These are phyloP conservation scores for Talaromyces atroroseus DNA, from an alignment of 2,329 filamentous ascomycete species.

Conservation along the genomic window DNA sequence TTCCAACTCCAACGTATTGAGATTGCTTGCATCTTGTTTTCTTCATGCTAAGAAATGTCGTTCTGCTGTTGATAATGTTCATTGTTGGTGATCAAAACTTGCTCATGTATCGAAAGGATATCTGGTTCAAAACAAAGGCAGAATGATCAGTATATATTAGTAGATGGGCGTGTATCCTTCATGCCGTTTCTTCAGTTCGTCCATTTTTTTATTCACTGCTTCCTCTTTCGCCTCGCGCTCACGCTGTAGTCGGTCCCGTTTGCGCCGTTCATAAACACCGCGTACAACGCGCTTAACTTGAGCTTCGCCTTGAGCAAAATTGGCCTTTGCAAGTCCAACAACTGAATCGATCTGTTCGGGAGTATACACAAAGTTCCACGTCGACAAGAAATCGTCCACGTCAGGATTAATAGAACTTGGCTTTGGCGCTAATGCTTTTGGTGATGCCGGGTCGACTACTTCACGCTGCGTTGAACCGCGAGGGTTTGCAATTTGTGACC, in stretches of 20 bases:
- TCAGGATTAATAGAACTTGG: constrained; percentile 72
- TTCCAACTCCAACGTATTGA: too few species aligned
- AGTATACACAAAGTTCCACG: constrained; percentile 97
- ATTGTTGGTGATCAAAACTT: neutral
- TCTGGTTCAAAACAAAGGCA: too few species aligned
- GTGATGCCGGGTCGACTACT: neutral
- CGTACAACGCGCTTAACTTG: constrained; percentile 72
- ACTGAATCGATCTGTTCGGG: constrained; percentile 83
- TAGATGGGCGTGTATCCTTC: constrained; percentile 13
- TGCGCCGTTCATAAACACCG: constrained; percentile 92
- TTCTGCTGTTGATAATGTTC: too few species aligned
- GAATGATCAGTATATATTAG: neutral
- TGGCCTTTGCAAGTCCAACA: constrained; percentile 73
- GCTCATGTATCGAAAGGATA: neutral
- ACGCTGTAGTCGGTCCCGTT: constrained; percentile 44
- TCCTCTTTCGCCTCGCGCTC: constrained; percentile 18
- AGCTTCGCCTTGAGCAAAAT: constrained; percentile 76
- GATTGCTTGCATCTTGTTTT: too few species aligned
- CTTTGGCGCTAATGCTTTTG: constrained; percentile 37
- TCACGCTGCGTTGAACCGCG: constrained; percentile 12
- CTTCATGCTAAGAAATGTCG: too few species aligned
- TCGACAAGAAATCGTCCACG: constrained; percentile 78
- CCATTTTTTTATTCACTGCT: neutral
- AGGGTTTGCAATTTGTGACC: constrained; percentile 21
- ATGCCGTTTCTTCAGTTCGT: constrained; percentile 7